Base-by-base conservation (phyloP, 192 early-diverging fungal genomes). In the Coemansia erecta region DNA sequence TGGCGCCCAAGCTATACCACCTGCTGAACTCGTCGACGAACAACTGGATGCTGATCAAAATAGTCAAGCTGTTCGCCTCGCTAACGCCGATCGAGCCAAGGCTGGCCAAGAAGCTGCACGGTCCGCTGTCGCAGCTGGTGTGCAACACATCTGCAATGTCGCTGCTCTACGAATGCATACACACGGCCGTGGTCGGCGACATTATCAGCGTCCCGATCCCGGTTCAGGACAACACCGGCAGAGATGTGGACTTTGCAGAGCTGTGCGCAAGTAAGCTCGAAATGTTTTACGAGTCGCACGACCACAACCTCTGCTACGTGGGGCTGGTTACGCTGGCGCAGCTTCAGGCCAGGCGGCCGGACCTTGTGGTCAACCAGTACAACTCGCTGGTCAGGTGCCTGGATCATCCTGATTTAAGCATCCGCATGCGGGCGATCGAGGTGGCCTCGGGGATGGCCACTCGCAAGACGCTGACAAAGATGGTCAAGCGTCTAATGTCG, bases 21-120 rank as follows among this genome's bases (percentile, higher is more conserved):
- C 81, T 98, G 46, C 68, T 99, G 45, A 96, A 88, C 8, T 87
- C 87, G n/a, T 89, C 89, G 4, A 83, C 84, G 14, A 97, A 99
- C 77, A 99, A 98, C 68, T 99, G 97, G 97, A 95, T 97, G 89
- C 86, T 95, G n/a, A 99, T 99, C 76, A 99, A 99, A 68, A 94
- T 99, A 40, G 92, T 98, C 64, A 99, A 99, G 73, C 80, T 99
- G 71, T 97, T 99, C 83, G 91, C 91, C 11, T 85, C 89, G 7
- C 81, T 99, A 60, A 89, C 92, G 22, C 93, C 95, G 11, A 82
- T 91, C 3, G 97, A 99, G 73, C 97, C 97, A 18, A 85, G 97
- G 22, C 72, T 99, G 60, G 86, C 88, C 28, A 92, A 92, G 50
- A 97, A 97, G 65, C 81, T 99, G 2, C 72, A 92, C 22, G 85